Percentiles rank a stretch among this genome's conserved stretches.
Conservation (phyloP, 163 green algal species). For the Chlorella variabilis region DNA sequence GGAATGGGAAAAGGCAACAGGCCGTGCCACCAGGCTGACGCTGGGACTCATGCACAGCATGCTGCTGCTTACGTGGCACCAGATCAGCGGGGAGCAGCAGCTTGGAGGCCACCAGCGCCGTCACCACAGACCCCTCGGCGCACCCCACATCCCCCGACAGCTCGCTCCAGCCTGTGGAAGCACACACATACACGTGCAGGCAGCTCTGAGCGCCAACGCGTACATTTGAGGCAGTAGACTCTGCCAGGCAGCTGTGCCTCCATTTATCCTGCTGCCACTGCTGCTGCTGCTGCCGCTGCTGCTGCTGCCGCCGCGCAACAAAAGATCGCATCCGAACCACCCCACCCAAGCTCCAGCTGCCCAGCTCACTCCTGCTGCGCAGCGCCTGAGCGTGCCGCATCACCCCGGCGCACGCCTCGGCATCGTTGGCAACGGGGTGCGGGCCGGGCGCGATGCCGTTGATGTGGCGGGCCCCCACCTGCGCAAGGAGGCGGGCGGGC, state of each 20-base stretch:
- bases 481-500: not conserved
- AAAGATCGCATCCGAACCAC: too few relatives aligned
- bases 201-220: too few relatives aligned
- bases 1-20: not conserved
- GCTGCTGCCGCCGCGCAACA: too few relatives aligned
- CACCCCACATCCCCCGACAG: slow-evolving; percentile 23
- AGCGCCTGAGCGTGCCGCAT: slow-evolving; percentile 13
- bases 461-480: slow-evolving; percentile 36
- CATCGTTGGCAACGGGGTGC: not conserved
- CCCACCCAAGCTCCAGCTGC: too few relatives aligned
- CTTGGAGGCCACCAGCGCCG: slow-evolving; percentile 11
- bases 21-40: not conserved
- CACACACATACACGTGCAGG: not conserved
- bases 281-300: too few relatives aligned
- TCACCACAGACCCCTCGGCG: slow-evolving; percentile 18
- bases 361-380: slow-evolving; percentile 30
- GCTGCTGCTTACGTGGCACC: not conserved
- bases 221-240: too few relatives aligned
- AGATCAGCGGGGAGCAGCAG: slow-evolving; percentile 28
- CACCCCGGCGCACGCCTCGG: slow-evolving; percentile 2
- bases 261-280: too few relatives aligned
- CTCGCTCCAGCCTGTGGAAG: slow-evolving; percentile 22
- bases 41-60: not conserved
- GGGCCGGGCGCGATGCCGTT: not conserved
- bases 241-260: too few relatives aligned